Evolutionary conservation across 2,329 filamentous ascomycete genomes (phyloP).

Genomic region (Colletotrichum plurivorum): DNA sequence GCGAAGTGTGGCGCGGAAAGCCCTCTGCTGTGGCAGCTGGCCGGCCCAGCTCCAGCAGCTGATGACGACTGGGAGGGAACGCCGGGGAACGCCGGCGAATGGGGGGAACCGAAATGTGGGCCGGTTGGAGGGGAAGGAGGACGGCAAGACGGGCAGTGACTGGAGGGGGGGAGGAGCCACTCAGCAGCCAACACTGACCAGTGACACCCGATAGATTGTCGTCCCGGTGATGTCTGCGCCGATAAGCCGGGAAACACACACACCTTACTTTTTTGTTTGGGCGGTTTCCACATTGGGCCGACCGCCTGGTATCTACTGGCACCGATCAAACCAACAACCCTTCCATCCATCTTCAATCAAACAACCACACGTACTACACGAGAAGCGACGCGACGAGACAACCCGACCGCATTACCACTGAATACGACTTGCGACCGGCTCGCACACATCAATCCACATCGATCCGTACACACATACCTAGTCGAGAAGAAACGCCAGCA

Average conservation of each 20-base stretch:
- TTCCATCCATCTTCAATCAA: not conserved
- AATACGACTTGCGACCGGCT: no score
- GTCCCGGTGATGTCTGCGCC: constrained; percentile 47
- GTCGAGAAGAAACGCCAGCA: no score
- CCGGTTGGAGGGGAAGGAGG: constrained; percentile 1
- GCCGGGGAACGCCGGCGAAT: constrained; percentile 8
- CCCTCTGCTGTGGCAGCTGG: not conserved
- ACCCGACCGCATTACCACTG: no score
- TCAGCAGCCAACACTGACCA: no score
- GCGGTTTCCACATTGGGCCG: constrained; percentile 20
- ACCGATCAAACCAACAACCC: not conserved
- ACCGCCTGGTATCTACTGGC: not conserved
- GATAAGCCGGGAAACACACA: constrained; percentile 5
- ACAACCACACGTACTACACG: not conserved
- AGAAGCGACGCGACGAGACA: constrained; percentile 27
- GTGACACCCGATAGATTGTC: constrained; percentile 44
- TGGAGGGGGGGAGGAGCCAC: no score
- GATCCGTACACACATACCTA: not conserved
- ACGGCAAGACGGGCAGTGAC: no score
- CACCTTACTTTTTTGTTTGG: constrained; percentile 27
- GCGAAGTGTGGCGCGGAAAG: constrained; percentile 14
- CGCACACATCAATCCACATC: no score
- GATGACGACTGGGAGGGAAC: constrained; percentile 30
- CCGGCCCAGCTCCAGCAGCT: constrained; percentile 1
- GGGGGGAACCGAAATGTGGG: constrained; percentile 12